Conservation (phyloP, 2,329 filamentous ascomycete genomes). For the Fusarium pseudocircinatum region DNA sequence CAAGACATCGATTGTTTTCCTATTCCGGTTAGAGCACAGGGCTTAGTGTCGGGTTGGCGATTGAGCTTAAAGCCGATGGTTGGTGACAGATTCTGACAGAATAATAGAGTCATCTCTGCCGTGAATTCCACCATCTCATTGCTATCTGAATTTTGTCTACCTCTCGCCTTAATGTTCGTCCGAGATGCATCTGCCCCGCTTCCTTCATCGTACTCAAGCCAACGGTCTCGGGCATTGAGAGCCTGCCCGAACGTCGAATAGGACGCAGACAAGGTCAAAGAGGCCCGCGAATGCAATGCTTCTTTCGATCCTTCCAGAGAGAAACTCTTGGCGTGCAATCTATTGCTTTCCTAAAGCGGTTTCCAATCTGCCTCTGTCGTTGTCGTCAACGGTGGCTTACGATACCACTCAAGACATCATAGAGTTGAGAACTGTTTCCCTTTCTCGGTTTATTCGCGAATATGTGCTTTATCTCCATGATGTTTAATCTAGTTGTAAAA, state of each 20-base stretch:
- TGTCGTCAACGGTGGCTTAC: neutral
- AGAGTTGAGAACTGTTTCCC: conserved; percentile 30
- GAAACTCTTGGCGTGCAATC: neutral
- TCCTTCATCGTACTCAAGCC: neutral
- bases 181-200: neutral
- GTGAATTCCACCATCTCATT: no score
- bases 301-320: neutral
- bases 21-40: conserved; percentile 27
- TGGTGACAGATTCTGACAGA: fast-evolving
- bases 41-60: neutral
- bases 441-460: neutral
- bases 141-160: no score
- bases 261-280: neutral
- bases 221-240: neutral
- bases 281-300: neutral
- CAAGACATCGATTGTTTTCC: conserved; percentile 40
- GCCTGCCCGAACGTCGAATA: neutral
- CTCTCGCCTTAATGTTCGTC: neutral
- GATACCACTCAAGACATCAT: no score
- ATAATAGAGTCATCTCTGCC: neutral
- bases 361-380: neutral
- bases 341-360: conserved; percentile 6
- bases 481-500: neutral
- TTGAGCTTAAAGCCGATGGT: neutral
- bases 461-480: neutral